These are phyloP conservation scores for Candida maris DNA, from an alignment of 805 yeast genomes.

Conservation along the genomic window DNA sequence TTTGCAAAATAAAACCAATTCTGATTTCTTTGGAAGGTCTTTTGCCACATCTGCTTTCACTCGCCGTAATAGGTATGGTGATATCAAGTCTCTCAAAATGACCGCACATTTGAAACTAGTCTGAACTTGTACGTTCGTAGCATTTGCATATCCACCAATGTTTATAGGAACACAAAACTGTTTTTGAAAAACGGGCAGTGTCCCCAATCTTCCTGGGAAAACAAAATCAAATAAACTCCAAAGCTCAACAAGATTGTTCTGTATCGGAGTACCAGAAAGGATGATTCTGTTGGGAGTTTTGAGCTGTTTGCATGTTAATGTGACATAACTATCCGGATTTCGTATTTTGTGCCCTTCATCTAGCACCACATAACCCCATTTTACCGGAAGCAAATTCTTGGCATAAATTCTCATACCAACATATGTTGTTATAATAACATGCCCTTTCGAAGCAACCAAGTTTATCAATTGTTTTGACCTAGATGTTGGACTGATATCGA, in stretches of 20 bases:
- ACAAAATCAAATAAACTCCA: slow-evolving; percentile 96
- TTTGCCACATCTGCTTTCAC: slow-evolving; percentile 93
- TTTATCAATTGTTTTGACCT: slow-evolving; percentile 44
- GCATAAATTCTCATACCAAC: slow-evolving; percentile 46
- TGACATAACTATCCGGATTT: slow-evolving; percentile 87
- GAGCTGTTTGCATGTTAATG: slow-evolving; percentile 79
- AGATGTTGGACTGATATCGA: slow-evolving; percentile 27
- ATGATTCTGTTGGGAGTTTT: slow-evolving; percentile 84
- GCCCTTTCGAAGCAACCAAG: slow-evolving; percentile 64
- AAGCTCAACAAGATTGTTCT: slow-evolving; percentile 83
- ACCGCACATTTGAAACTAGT: slow-evolving; percentile 96
- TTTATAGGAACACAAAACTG: slow-evolving; percentile 93
- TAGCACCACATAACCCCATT: slow-evolving; percentile 87
- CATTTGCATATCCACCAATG: slow-evolving; percentile 98
- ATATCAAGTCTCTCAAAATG: slow-evolving; percentile 76
- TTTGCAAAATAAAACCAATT: slow-evolving; percentile 89
- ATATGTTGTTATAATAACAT: slow-evolving; percentile 86
- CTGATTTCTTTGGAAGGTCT: slow-evolving; percentile 88
- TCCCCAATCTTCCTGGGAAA: slow-evolving; percentile 91
- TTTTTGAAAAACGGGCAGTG: slow-evolving; percentile 88
- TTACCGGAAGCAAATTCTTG: slow-evolving; percentile 61
- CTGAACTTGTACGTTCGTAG: slow-evolving; percentile 92
- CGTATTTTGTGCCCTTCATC: slow-evolving; percentile 98
- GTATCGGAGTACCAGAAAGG: slow-evolving; percentile 94
- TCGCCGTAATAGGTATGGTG: slow-evolving; percentile 84